Evolutionary conservation across 495 filamentous ascomycete species (phyloP), one percentile per base, ranked within the genome.

Genomic region (Xylaria telfairii): DNA sequence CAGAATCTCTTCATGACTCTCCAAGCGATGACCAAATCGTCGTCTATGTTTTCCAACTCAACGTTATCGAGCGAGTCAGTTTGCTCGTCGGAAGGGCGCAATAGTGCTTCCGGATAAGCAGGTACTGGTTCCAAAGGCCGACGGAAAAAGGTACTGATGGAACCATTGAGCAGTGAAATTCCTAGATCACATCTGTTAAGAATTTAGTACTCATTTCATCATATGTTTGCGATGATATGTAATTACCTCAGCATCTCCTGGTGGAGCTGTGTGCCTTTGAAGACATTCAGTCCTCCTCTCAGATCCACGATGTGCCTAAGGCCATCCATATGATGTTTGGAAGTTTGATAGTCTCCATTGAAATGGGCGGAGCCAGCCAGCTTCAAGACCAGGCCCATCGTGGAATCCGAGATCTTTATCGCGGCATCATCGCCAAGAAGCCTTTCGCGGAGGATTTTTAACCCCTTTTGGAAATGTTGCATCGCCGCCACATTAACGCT

Each of bases 341-440:
- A 53, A 53, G 49, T 28, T 1, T 28, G 47, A 12, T 53, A 53
- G 10, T 53, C 49, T 13, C 73, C 74, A 2, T 74, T 67, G 1
- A 77, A 53, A 39, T 81, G 72, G 10, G 83, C 75, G 68, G 79
- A 66, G 26, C 73, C 68, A 17, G 75, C 73, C 10, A 83, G 69
- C 9, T 67, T 74, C 13, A 81, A 42, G 19, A 84, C 74, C 3
- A 74, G 73, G 32, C 76, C 73, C 6, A 83, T 72, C 19, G 82
- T 84, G 6, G 75, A 73, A 59, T 83, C 72, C 19, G 76, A 79
- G 21, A 76, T n/a, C 41, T 74, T 74, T 37, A 49, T 54, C 64
- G 70, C 62, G 17, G 74, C 61, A 24, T 74, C 67, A 24, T 71
- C 62, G 7, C 75, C 68, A 4, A 46, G 30, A 10, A 77, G 70